A percentile compares a stretch with the other conserved stretches of the same genome.
Conservation (phyloP, 495 filamentous ascomycete species). For the Cladorrhinum samala region DNA sequence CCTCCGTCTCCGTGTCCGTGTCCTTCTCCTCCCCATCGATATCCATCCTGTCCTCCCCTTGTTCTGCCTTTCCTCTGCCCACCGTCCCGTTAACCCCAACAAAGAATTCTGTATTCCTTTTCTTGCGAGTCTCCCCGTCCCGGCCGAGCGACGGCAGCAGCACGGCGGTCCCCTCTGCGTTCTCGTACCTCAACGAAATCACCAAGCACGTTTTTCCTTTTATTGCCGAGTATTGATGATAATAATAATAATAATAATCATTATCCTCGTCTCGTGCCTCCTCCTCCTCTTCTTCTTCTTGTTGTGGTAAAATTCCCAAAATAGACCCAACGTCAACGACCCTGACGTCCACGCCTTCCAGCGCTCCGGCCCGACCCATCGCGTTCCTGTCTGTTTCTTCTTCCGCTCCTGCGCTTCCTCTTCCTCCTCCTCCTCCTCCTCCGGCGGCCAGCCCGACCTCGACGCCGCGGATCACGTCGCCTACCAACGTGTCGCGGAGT, state of each 20-base stretch:
- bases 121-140: background rate
- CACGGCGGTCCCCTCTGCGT: conserved; percentile 32
- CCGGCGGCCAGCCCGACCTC: conserved; percentile 30
- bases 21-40: background rate
- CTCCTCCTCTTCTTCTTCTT: background rate
- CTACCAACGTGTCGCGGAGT: conserved; percentile 39
- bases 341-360: conserved; percentile 32
- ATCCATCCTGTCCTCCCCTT: conserved; percentile 10
- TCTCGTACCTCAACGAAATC: conserved; percentile 37
- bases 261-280: conserved; percentile 5
- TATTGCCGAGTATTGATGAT: no score
- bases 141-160: conserved; percentile 27
- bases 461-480: conserved; percentile 45
- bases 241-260: no score
- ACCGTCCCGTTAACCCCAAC: conserved; percentile 1
- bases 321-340: conserved; percentile 21
- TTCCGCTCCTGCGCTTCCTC: background rate
- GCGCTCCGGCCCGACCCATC: conserved; percentile 31
- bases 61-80: conserved; percentile 1
- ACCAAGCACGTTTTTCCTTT: conserved; percentile 20
- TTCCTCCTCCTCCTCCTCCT: no score
- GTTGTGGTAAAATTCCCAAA: conserved; percentile 7
- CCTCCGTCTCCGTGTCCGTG: background rate
- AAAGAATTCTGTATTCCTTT: background rate
- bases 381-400: conserved; percentile 14